Base-by-base conservation (phyloP, 169 alveolate species). In the Pseudocohnilembus persalinus region DNA sequence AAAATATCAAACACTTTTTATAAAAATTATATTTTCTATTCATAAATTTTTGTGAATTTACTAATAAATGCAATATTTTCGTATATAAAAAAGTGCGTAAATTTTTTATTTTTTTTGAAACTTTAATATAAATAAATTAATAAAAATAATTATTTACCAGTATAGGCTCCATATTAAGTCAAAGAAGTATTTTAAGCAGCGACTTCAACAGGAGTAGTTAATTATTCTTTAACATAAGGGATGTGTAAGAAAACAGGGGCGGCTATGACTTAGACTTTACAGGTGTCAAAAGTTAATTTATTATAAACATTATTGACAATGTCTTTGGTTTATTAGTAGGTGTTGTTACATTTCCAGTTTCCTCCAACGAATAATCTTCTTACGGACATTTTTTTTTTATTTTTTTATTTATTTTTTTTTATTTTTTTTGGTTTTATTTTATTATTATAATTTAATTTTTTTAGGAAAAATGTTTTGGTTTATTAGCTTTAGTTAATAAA, bases 301-400 rank as follows among this genome's bases (percentile, higher is more conserved):
- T 84, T 92, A 86, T 79, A 90, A 91, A 88, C 89, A 30, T 83
- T 68, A 35, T 73, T 88, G 30, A 97, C 90, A 74, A 97, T 89
- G 79, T 89, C 88, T 84, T 91, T 90, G n/a, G 96, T 90, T 74
- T 94, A 93, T 28, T 94, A 94, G 1, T 84, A 29, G 75, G 98
- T 96, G 86, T 99, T 99, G 86, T 98, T 98, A 91, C 98, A 96
- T 93, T 98, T 98, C 98, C 99, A 98, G 95, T 98, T 98, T 33
- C 99, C 99, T 33, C 99, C 99, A 30, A 98, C 96, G 89, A 97
- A 97, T 73, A 94, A 92, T 84, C 95, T 95, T 88, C 99, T 95
- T 29, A 79, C 4, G 31, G 84, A 74, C 84, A 79, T 79, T 79
- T 79, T 77, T 11, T n/a, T 49, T 49, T 11, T 11, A 49, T 49